phyloP scores from a whole-genome alignment of 257 asterid genomes.

The Capsicum baccatum region DNA sequence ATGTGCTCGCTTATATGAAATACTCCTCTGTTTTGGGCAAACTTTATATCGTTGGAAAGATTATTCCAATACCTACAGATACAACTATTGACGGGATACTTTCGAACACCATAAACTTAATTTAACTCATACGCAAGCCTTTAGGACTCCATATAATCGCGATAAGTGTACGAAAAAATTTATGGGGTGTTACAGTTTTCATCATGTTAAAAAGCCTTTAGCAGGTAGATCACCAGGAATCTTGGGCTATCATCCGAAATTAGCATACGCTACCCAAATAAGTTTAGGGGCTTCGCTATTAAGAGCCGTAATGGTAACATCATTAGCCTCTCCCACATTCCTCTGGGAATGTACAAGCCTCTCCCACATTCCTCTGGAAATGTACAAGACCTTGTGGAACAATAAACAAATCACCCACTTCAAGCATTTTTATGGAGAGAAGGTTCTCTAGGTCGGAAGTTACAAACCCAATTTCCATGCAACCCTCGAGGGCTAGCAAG shows the following conservation, averaged over 20 bases:
- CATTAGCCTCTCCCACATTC: slow-evolving; percentile 37
- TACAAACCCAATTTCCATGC: slow-evolving; percentile 43
- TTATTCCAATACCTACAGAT: too few species aligned
- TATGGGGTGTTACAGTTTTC: too few species aligned
- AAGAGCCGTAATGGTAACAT: slow-evolving; percentile 51
- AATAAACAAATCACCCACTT: slow-evolving; percentile 42
- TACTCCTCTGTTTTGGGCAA: too few species aligned
- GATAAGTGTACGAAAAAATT: too few species aligned
- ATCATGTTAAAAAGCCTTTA: slow-evolving; percentile 43
- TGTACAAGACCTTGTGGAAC: slow-evolving; percentile 47
- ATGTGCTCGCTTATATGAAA: too few species aligned
- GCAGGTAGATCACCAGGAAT: slow-evolving; percentile 41
- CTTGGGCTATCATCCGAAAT: slow-evolving; percentile 48
- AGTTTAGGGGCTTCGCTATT: slow-evolving; percentile 58
- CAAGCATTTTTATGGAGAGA: slow-evolving; percentile 36
- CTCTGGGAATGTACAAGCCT: slow-evolving; percentile 15
- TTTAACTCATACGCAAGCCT: too few species aligned
- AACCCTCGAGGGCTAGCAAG: slow-evolving; percentile 41
- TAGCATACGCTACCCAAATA: slow-evolving; percentile 47
- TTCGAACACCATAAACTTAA: too few species aligned
- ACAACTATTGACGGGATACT: too few species aligned
- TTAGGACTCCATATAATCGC: too few species aligned
- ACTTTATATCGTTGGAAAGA: too few species aligned
- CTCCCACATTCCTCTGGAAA: neutral
- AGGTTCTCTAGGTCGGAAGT: slow-evolving; percentile 27